phyloP scores from a whole-genome alignment of 2,329 filamentous ascomycete species.

The Aspergillus bombycis region DNA sequence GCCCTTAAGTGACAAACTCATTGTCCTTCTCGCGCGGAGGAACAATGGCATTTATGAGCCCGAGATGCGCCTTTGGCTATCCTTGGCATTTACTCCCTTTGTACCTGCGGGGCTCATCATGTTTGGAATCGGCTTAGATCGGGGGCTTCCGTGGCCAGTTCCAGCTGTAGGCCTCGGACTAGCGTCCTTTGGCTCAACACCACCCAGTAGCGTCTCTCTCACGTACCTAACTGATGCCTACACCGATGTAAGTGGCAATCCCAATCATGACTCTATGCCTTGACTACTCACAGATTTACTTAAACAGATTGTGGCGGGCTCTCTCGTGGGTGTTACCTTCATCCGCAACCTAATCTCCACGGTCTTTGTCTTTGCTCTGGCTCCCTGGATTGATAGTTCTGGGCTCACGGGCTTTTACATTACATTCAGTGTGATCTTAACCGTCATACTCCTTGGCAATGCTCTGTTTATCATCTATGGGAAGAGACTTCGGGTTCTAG shows the following conservation, averaged over 20 bases:
- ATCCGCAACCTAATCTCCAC: slow-evolving; percentile 50
- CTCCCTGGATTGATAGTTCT: not conserved
- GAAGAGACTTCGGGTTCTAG: not conserved
- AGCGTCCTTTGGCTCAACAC: slow-evolving; percentile 20
- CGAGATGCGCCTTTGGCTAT: slow-evolving; percentile 47
- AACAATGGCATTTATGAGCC: slow-evolving; percentile 50
- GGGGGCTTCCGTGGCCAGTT: slow-evolving; percentile 15
- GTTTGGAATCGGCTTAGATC: slow-evolving; percentile 2
- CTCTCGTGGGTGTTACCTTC: slow-evolving; percentile 50
- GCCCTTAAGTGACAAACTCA: slow-evolving; percentile 41
- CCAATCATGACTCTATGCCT: not conserved
- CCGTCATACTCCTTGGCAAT: not conserved
- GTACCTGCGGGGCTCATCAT: not conserved
- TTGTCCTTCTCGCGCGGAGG: slow-evolving; percentile 38
- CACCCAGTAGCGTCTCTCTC: slow-evolving; percentile 28
- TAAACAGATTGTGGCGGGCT: slow-evolving; percentile 50
- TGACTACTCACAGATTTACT: too few relatives aligned
- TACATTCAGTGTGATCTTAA: not conserved
- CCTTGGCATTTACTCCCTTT: slow-evolving; percentile 7
- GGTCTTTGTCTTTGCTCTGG: slow-evolving; percentile 51
- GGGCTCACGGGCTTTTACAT: not conserved
- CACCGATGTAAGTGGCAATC: slow-evolving; percentile 27
- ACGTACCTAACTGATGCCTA: slow-evolving; percentile 37
- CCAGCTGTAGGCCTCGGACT: slow-evolving; percentile 19
- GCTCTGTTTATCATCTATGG: not conserved